These are phyloP conservation scores for Yarrowia sp. DNA, from an alignment of 805 yeast species.

Conservation along the genomic window DNA sequence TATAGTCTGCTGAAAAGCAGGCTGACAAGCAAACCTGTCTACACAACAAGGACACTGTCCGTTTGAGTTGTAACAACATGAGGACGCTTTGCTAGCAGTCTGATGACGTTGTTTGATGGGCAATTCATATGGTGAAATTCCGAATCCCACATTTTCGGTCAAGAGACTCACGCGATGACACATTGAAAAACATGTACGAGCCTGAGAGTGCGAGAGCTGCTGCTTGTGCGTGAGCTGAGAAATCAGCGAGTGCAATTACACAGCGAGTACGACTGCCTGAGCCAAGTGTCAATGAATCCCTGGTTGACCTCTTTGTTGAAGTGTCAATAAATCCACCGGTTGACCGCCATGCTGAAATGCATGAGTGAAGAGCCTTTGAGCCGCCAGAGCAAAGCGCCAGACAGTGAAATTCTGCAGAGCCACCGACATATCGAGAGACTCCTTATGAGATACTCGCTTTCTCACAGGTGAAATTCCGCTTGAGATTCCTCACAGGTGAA, in stretches of 20 bases:
- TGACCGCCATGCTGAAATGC: background rate
- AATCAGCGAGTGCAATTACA: background rate
- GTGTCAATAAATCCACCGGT: constrained; percentile 2
- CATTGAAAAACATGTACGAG: constrained; percentile 1
- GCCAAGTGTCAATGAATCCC: background rate
- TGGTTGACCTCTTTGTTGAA: constrained; percentile 3
- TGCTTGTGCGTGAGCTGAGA: constrained; percentile 9
- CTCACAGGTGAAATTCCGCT: background rate
- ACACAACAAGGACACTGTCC: background rate
- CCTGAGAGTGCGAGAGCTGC: background rate
- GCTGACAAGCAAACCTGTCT: constrained; percentile 13
- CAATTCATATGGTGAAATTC: constrained; percentile 1
- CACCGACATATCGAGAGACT: too few relatives aligned
- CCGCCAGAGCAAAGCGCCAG: too few relatives aligned
- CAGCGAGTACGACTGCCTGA: constrained; percentile 1
- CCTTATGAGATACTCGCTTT: background rate
- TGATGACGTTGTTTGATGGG: background rate
- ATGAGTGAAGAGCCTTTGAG: too few relatives aligned
- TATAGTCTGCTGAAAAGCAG: constrained; percentile 10
- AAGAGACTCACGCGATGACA: background rate
- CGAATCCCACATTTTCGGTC: constrained; percentile 1
- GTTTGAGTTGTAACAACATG: background rate
- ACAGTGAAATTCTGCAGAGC: constrained; percentile 1
- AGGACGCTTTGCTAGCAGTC: too few relatives aligned
- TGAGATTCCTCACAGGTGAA: background rate